These are phyloP conservation scores for Kluyveromyces nonfermentans DNA, from an alignment of 805 yeast genomes.

Conservation along the genomic window DNA sequence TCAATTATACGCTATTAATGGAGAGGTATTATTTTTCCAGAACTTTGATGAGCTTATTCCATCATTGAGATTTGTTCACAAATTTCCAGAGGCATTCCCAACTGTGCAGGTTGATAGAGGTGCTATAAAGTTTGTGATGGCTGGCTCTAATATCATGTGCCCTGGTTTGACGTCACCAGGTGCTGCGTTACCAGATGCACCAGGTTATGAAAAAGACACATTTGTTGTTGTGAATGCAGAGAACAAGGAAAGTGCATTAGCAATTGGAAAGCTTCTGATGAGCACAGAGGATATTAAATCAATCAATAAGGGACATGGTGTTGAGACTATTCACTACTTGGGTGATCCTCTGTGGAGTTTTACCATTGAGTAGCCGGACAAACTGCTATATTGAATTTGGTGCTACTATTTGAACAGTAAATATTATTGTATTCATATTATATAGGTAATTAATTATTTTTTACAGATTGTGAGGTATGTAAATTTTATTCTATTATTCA, in stretches of 20 bases:
- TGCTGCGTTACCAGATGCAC: constrained; percentile 69
- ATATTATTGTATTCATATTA: neutral
- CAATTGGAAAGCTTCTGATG: constrained; percentile 82
- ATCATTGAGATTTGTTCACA: constrained; percentile 62
- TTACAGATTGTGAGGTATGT: neutral
- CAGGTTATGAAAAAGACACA: constrained; percentile 45
- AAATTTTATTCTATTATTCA: neutral
- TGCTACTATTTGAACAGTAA: constrained; percentile 2
- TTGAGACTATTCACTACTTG: constrained; percentile 71
- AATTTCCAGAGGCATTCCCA: constrained; percentile 77
- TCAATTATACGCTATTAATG: constrained; percentile 64
- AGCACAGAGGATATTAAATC: constrained; percentile 80
- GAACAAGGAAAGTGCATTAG: constrained; percentile 85
- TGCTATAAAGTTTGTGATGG: constrained; percentile 88
- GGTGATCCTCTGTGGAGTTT: constrained; percentile 86
- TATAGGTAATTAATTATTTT: neutral
- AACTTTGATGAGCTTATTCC: constrained; percentile 77
- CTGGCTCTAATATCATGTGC: constrained; percentile 96
- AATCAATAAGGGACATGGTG: constrained; percentile 80
- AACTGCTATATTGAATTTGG: neutral
- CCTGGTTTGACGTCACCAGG: constrained; percentile 88
- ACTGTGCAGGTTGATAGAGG: constrained; percentile 88
- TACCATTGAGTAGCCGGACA: constrained; percentile 32
- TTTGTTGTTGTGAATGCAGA: constrained; percentile 82
- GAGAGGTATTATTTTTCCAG: constrained; percentile 69